phyloP scores from a whole-genome alignment of 331 rosid genomes.

The Quercus lobata region DNA sequence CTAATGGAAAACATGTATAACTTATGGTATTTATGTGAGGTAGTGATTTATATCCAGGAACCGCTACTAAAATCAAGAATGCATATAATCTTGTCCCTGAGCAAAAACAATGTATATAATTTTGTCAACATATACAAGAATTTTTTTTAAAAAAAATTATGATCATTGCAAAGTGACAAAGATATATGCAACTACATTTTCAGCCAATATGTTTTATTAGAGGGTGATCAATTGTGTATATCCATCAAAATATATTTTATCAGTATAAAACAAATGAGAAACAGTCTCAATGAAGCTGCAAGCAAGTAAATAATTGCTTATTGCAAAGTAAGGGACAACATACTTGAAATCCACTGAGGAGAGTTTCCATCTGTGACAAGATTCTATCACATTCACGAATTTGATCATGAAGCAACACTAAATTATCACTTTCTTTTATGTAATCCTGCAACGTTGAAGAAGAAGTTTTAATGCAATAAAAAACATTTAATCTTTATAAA shows the following conservation, averaged over 20 bases:
- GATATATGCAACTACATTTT: too few relatives aligned
- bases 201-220: too few relatives aligned
- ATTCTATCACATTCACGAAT: conserved; percentile 92
- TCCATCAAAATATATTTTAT: not conserved
- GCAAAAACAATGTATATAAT: too few relatives aligned
- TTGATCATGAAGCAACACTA: conserved; percentile 95
- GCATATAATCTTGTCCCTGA: too few relatives aligned
- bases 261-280: not conserved
- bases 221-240: not conserved
- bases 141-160: not conserved
- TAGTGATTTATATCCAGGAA: too few relatives aligned
- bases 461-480: conserved; percentile 2
- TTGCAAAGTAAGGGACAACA: conserved; percentile 21
- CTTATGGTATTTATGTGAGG: too few relatives aligned
- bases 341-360: conserved; percentile 96
- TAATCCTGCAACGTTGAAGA: conserved; percentile 63
- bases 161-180: too few relatives aligned
- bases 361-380: conserved; percentile 96
- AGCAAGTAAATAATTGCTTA: conserved; percentile 2
- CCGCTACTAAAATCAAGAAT: too few relatives aligned
- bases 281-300: conserved; percentile 1
- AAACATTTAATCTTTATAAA: not conserved
- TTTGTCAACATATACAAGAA: too few relatives aligned
- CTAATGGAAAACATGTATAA: too few relatives aligned
- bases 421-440: conserved; percentile 87